Percentiles rank a stretch among this genome's conserved stretches.
phyloP scores from a whole-genome alignment of 1,284 basidiomycete species.

The Sphaerobolus stellatus region DNA sequence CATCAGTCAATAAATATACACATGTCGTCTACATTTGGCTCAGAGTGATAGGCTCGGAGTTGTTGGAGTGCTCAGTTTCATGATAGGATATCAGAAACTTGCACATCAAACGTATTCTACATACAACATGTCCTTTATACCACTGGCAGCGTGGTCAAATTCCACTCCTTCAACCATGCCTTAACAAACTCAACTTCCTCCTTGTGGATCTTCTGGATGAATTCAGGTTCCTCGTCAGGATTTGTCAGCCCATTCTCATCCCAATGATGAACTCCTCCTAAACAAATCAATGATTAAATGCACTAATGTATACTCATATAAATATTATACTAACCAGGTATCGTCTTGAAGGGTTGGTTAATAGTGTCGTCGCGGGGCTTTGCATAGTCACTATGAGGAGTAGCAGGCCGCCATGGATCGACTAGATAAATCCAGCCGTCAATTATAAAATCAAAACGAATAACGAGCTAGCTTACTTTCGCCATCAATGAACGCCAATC shows the following conservation, averaged over 20 bases:
- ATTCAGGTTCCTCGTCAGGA: slow-evolving; percentile 65
- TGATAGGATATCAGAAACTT: no score
- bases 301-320: not conserved
- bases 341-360: slow-evolving; percentile 81
- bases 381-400: slow-evolving; percentile 83
- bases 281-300: not conserved
- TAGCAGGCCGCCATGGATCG: slow-evolving; percentile 88
- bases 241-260: slow-evolving; percentile 83
- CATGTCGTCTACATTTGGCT: no score
- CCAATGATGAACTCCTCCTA: slow-evolving; percentile 79
- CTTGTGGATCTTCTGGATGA: slow-evolving; percentile 79
- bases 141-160: no score
- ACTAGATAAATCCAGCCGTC: slow-evolving; percentile 39
- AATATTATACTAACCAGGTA: slow-evolving; percentile 61
- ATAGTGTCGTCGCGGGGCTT: slow-evolving; percentile 68
- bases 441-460: slow-evolving; percentile 19
- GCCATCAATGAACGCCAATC: slow-evolving; percentile 85
- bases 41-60: no score
- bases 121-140: no score
- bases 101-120: no score
- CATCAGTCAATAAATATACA: no score
- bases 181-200: slow-evolving; percentile 82
- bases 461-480: slow-evolving; percentile 49
- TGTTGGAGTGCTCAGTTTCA: no score
- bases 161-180: slow-evolving; percentile 71